Evolutionary conservation across 345 rosid genomes (phyloP).

Genomic region (Hibiscus tridactylites): DNA sequence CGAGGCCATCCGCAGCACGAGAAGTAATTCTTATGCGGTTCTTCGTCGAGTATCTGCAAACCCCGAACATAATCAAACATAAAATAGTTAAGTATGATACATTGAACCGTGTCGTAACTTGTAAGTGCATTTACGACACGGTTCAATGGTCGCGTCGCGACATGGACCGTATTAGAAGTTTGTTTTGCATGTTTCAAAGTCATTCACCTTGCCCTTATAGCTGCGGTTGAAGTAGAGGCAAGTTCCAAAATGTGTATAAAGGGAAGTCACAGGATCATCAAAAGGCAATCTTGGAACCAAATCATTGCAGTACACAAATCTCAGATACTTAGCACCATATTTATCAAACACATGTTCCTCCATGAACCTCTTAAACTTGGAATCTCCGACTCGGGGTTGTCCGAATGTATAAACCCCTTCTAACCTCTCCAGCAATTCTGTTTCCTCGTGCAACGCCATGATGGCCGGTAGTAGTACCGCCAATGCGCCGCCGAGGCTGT

Average conservation of each 20-base stretch:
- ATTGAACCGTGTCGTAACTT: too few relatives aligned
- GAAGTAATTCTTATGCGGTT: not conserved
- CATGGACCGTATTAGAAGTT: too few relatives aligned
- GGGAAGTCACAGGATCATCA: constrained; percentile 33
- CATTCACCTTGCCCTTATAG: constrained; percentile 25
- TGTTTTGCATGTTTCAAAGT: not conserved
- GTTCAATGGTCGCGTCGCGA: too few relatives aligned
- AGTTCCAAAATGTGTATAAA: constrained; percentile 58
- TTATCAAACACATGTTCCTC: constrained; percentile 15
- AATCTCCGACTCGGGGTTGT: constrained; percentile 67
- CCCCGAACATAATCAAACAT: too few relatives aligned
- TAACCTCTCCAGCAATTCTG: constrained; percentile 31
- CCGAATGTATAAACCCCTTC: constrained; percentile 67
- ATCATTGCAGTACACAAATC: constrained; percentile 57
- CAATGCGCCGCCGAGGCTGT: constrained; percentile 62
- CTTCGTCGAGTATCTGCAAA: not conserved
- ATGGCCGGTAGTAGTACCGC: constrained; percentile 46
- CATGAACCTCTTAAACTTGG: constrained; percentile 39
- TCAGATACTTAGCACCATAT: constrained; percentile 35
- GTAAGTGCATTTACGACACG: too few relatives aligned
- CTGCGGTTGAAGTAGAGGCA: constrained; percentile 49
- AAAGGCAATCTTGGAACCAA: constrained; percentile 50
- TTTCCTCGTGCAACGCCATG: constrained; percentile 42
- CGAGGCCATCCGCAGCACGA: not conserved
- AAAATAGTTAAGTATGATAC: too few relatives aligned